Evolutionary conservation across 805 yeast genomes (phyloP), one percentile per base, ranked within the genome.

Genomic region (Wickerhamomyces bisporus): DNA sequence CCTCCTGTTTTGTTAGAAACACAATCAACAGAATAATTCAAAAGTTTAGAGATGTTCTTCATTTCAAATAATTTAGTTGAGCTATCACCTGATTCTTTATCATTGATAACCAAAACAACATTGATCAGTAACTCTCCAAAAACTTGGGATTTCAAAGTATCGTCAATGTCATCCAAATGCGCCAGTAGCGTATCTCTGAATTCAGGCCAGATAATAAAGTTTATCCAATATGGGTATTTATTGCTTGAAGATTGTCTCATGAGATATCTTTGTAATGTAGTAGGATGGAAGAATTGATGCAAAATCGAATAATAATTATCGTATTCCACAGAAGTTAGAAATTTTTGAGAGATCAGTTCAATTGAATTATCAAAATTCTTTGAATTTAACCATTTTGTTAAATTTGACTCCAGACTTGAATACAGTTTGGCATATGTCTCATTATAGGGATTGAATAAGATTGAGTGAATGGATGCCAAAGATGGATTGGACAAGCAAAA

Each of bases 201-300:
- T 17, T 42, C 45, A n/a, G 45, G 45, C 45, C 45, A 42, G 4
- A 42, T 39, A 4, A 42, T 33, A 13, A 42, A 42, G 26, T 42
- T 42, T 5, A 42, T 32, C 45, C 45, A 42, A 20, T 42, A 42
- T 28, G 45, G 45, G 15, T 42, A 42, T 11, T 42, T 42, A 3
- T 20, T 15, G 20, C 35, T 36, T 5, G 38, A 19, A 10, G 17
- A 28, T 17, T 34, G 20, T 20, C 34, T 42, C 15, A 42, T 14
- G 10, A 42, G 14, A 24, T 39, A 36, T 13, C 37, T 36, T 26
- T 42, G 45, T 26, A 42, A 24, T 12, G 42, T 33, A 6, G 45
- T 42, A 28, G 45, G 45, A 29, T 42, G 38, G 37, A 42, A 42
- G 30, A 39, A 42, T 20, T 39, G 31, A 27, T 42, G 45, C 10